Evolutionary conservation across 441 rosid species (phyloP).

Genomic region (Erysimum pusillum): DNA sequence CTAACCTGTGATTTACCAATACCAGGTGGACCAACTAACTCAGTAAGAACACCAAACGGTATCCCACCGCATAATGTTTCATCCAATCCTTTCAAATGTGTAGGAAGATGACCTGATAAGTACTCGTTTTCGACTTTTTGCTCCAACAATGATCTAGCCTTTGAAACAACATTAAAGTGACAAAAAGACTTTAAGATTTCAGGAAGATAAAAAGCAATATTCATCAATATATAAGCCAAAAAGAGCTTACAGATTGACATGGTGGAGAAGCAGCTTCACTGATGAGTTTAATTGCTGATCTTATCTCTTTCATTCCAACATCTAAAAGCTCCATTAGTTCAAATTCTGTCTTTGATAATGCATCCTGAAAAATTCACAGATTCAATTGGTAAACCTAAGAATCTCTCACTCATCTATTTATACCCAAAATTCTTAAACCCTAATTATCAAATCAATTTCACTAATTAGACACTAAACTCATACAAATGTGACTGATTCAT

Average conservation of each 20-base stretch:
- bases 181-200: neutral
- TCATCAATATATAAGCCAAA: neutral
- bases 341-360: conserved; percentile 78
- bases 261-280: conserved; percentile 77
- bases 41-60: conserved; percentile 89
- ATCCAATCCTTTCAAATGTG: conserved; percentile 79
- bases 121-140: conserved; percentile 57
- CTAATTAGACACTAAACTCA: neutral
- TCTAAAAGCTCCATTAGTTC: conserved; percentile 81
- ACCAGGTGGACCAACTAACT: conserved; percentile 91
- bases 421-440: neutral
- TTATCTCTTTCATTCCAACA: conserved; percentile 64
- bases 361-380: conserved; percentile 55
- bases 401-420: neutral
- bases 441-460: neutral
- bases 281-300: conserved; percentile 64
- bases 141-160: conserved; percentile 72
- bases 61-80: conserved; percentile 82
- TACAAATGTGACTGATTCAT: neutral
- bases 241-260: conserved; percentile 63
- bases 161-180: neutral
- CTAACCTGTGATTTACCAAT: conserved; percentile 91
- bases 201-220: neutral
- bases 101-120: conserved; percentile 77
- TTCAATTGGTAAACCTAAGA: neutral